Evolutionary conservation across 257 asterid genomes (phyloP).

Genomic region (Jasminum sambac): DNA sequence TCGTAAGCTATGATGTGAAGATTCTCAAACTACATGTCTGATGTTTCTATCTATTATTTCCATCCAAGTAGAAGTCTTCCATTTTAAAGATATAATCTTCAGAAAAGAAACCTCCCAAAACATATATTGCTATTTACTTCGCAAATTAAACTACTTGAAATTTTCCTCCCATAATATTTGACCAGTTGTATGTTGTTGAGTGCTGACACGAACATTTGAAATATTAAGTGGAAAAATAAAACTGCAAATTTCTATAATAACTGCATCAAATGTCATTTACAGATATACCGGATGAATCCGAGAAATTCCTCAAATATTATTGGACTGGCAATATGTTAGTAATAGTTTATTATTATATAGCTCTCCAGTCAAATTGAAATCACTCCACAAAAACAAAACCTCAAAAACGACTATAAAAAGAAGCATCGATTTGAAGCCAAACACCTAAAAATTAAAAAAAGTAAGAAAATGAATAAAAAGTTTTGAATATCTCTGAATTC

Average conservation of each 20-base stretch:
- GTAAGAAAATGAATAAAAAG: background rate
- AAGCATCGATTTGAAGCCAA: slow-evolving; percentile 16
- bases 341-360: slow-evolving; percentile 5
- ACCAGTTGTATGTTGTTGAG: background rate
- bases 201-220: background rate
- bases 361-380: slow-evolving; percentile 28
- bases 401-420: background rate
- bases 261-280: slow-evolving; percentile 17
- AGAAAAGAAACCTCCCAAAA: background rate
- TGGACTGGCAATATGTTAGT: slow-evolving; percentile 26
- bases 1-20: background rate
- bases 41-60: slow-evolving; percentile 7
- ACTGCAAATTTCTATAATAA: background rate
- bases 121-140: slow-evolving; percentile 12
- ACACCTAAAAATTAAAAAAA: slow-evolving; percentile 15
- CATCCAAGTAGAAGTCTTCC: slow-evolving; percentile 15
- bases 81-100: slow-evolving; percentile 20
- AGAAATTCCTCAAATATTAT: slow-evolving; percentile 23
- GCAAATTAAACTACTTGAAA: slow-evolving; percentile 3
- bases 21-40: background rate
- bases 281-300: slow-evolving; percentile 18
- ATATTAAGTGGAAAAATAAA: background rate
- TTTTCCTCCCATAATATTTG: background rate
- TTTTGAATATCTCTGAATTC: background rate
- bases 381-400: slow-evolving; percentile 22